Evolutionary conservation across 1,284 basidiomycete genomes (phyloP).

Genomic region (Mycena sp.): DNA sequence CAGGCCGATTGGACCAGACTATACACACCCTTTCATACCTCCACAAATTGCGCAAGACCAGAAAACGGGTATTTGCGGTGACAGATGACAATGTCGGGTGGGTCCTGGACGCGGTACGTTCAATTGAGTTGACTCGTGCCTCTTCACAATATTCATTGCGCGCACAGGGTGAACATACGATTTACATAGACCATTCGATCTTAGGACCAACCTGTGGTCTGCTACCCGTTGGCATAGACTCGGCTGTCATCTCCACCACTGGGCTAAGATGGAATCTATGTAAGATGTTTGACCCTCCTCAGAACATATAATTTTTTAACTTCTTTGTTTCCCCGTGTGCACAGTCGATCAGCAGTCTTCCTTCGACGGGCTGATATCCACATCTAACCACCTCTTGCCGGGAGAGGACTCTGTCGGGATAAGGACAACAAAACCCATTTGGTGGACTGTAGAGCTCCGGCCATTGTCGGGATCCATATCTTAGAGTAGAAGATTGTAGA

Average conservation of each 20-base stretch:
- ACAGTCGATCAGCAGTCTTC: slow-evolving; percentile 72
- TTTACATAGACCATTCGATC: slow-evolving; percentile 75
- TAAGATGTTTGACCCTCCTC: no score
- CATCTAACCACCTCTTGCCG: slow-evolving; percentile 89
- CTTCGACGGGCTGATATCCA: slow-evolving; percentile 86
- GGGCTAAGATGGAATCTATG: slow-evolving; percentile 94
- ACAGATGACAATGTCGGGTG: slow-evolving; percentile 92
- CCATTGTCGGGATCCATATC: not conserved
- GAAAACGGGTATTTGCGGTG: slow-evolving; percentile 76
- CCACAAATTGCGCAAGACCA: slow-evolving; percentile 78
- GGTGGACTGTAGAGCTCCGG: slow-evolving; percentile 85
- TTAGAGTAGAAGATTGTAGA: not conserved
- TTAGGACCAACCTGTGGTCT: slow-evolving; percentile 94
- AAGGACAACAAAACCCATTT: slow-evolving; percentile 83
- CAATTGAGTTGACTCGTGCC: not conserved
- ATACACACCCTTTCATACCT: slow-evolving; percentile 89
- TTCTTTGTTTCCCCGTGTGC: no score
- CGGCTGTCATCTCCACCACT: slow-evolving; percentile 79
- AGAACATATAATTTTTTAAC: no score
- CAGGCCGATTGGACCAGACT: slow-evolving; percentile 94
- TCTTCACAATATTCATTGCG: not conserved
- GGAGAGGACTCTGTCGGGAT: slow-evolving; percentile 71
- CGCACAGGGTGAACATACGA: slow-evolving; percentile 74
- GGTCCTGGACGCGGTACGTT: slow-evolving; percentile 81
- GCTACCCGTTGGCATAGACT: slow-evolving; percentile 86